Evolutionary conservation across 345 rosid species (phyloP), one percentile per base, ranked within the genome.

Genomic region (Limnanthes douglasii): DNA sequence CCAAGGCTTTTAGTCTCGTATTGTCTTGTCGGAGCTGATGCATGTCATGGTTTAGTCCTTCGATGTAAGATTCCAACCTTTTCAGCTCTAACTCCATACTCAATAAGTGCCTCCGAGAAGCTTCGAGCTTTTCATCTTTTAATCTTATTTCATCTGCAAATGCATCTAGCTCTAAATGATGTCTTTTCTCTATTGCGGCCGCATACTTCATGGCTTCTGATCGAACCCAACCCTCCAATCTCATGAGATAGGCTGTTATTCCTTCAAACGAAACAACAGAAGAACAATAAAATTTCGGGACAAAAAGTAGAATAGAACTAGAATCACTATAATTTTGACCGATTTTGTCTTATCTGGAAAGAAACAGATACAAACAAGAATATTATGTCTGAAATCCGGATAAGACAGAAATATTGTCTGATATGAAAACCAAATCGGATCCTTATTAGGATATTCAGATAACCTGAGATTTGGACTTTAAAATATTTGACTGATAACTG

Each of bases 121-220:
- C 69, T 66, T 84, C 94, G 37, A 84, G 42, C 38, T 72, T 84
- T 54, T 90, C 92, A 36, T 79, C 92, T 59, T 80, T 79, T 30
- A 70, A 54, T 45, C 92, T 68, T 75, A 83, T 60, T 47, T 74
- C 74, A 50, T 83, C 78, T 5, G 66, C 69, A 60, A 72, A 77
- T 18, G 73, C 86, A 20, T 68, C 79, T 22, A 77, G 45, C 52
- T 79, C 97, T 25, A 58, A 41, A 35, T 64, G 86, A 57, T 72
- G 82, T 46, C 65, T 64, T 59, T 64, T 75, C 69, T 67, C 75
- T 6, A 69, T 65, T 29, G 60, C 45, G 27, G 65, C 40, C 9
- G 63, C 66, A 56, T 70, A 66, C 55, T 68, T 53, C 39, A 66
- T 92, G 15, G 81, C 92, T 57, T 77, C 86, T 8, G 51, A 50